Conservation (phyloP, 208 protist species). For the Naegleria fowleri region DNA sequence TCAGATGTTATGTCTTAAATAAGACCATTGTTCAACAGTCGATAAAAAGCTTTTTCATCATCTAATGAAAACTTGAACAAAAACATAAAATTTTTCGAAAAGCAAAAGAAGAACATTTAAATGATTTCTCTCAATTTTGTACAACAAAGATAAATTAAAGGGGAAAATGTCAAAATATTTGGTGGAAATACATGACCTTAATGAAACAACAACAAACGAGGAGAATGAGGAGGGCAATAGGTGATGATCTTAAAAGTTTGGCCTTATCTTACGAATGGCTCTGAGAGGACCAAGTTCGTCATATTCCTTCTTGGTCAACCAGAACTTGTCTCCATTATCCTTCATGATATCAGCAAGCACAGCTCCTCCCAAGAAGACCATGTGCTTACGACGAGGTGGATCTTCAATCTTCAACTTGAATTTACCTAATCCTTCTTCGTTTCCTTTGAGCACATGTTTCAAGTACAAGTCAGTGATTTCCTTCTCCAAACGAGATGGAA, state of each 20-base stretch:
- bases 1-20: no score
- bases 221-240: background rate
- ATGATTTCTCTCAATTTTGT: no score
- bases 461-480: slow-evolving; percentile 75
- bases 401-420: background rate
- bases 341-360: slow-evolving; percentile 47
- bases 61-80: no score
- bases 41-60: no score
- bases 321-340: slow-evolving; percentile 46
- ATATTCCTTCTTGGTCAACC: slow-evolving; percentile 71
- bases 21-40: no score
- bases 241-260: background rate
- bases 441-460: slow-evolving; percentile 54
- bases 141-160: no score
- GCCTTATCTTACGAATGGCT: background rate
- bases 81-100: no score
- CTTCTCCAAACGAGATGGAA: slow-evolving; percentile 92
- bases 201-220: background rate
- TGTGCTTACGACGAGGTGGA: slow-evolving; percentile 56
- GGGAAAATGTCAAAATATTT: no score
- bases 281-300: slow-evolving; percentile 56
- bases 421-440: background rate
- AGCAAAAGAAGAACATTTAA: no score
- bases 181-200: no score
- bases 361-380: slow-evolving; percentile 64